A percentile compares a stretch with the other conserved stretches of the same genome.
Evolutionary conservation across 768 basidiomycete genomes (phyloP).

Genomic region (Calocybe cyanea): DNA sequence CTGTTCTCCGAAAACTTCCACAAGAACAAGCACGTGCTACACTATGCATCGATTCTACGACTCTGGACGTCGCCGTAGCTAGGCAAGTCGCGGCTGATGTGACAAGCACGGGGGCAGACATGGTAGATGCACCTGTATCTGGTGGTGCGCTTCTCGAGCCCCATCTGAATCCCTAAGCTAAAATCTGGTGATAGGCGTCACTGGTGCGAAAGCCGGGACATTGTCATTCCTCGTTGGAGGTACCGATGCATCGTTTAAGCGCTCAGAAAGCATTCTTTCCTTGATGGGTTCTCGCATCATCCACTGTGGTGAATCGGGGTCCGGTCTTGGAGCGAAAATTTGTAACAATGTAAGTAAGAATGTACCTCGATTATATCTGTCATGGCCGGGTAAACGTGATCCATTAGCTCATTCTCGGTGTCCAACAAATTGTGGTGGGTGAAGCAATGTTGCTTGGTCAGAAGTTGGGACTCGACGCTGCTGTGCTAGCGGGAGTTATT

Average conservation of each 20-base stretch:
- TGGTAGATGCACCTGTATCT: conserved; percentile 94
- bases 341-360: conserved; percentile 70
- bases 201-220: conserved; percentile 84
- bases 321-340: conserved; percentile 85
- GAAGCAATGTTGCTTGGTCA: conserved; percentile 89
- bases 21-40: conserved; percentile 36
- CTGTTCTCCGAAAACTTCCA: conserved; percentile 52
- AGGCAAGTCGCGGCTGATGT: conserved; percentile 58
- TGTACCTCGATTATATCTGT: conserved; percentile 17
- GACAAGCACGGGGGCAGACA: conserved; percentile 52
- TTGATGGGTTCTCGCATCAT: conserved; percentile 82
- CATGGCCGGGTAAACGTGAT: conserved; percentile 8
- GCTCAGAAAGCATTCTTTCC: conserved; percentile 55
- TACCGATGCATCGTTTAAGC: conserved; percentile 49
- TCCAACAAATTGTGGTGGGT: conserved; percentile 79
- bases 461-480: conserved; percentile 74
- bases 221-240: conserved; percentile 93
- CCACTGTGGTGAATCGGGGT: conserved; percentile 78
- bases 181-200: conserved; percentile 68
- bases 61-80: conserved; percentile 77
- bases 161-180: no score
- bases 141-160: conserved; percentile 55
- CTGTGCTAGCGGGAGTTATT: conserved; percentile 75
- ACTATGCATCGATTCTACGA: conserved; percentile 87
- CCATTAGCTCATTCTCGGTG: conserved; percentile 56